These are phyloP conservation scores for Senna siamea DNA, from an alignment of 306 rosid genomes.

Conservation along the genomic window DNA sequence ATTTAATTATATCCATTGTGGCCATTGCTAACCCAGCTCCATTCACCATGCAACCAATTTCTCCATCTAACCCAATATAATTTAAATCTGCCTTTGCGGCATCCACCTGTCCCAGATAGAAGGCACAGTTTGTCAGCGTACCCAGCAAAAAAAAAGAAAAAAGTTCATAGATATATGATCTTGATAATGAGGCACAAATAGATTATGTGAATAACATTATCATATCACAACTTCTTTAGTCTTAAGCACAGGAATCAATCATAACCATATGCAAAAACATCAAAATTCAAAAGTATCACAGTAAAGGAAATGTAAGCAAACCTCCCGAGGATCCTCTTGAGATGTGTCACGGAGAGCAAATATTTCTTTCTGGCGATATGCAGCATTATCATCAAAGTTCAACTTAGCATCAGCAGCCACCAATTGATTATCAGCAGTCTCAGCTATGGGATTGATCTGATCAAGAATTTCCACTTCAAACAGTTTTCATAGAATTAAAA, in stretches of 20 bases:
- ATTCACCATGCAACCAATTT: conserved; percentile 99
- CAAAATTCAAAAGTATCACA: not conserved
- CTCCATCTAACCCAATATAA: conserved; percentile 97
- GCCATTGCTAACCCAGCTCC: conserved; percentile 99
- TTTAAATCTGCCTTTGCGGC: conserved; percentile 97
- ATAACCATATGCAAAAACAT: not conserved
- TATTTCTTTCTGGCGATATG: conserved; percentile 84
- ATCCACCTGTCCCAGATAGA: conserved; percentile 63
- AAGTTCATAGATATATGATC: conserved; percentile 12
- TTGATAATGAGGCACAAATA: conserved; percentile 25
- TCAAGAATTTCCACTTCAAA: conserved; percentile 28
- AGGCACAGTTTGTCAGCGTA: not conserved
- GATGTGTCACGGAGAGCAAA: conserved; percentile 93
- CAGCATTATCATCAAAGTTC: conserved; percentile 98
- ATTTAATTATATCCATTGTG: conserved; percentile 95
- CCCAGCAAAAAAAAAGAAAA: not conserved
- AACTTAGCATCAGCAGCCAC: conserved; percentile 99
- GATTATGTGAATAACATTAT: conserved; percentile 11
- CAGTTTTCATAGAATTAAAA: conserved; percentile 18
- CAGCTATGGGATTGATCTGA: conserved; percentile 96
- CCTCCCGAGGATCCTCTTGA: conserved; percentile 99
- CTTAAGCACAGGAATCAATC: not conserved
- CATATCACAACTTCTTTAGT: conserved; percentile 6
- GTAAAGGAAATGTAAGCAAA: conserved; percentile 24
- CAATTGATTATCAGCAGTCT: conserved; percentile 90